Conservation (phyloP, 805 yeast species). For the Soucietia sequanensis region DNA sequence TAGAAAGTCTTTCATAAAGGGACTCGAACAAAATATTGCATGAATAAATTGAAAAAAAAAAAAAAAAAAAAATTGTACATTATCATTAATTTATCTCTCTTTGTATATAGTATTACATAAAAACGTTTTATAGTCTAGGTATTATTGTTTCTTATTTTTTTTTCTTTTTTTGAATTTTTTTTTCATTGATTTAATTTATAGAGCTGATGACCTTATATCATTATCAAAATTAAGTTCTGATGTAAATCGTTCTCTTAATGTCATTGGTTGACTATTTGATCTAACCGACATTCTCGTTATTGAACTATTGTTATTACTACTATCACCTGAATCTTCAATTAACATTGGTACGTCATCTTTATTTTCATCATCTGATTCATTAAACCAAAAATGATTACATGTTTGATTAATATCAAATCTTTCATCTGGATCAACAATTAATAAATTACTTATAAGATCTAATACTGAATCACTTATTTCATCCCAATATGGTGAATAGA, state of each 20-base stretch:
- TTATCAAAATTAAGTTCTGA: conserved; percentile 16
- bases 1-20: conserved; percentile 11
- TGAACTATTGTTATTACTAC: not conserved
- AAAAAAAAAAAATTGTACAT: too few relatives aligned
- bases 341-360: conserved; percentile 1
- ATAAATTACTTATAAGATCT: conserved; percentile 61
- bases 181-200: not conserved
- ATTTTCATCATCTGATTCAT: conserved; percentile 11
- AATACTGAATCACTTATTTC: conserved; percentile 61
- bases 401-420: conserved; percentile 43
- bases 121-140: too few relatives aligned
- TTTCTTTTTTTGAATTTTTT: too few relatives aligned
- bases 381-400: conserved; percentile 46
- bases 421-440: conserved; percentile 52
- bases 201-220: conserved; percentile 7
- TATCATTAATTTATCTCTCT: too few relatives aligned
- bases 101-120: too few relatives aligned
- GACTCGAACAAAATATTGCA: not conserved
- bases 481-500: conserved; percentile 81
- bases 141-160: too few relatives aligned
- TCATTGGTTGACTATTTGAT: conserved; percentile 27
- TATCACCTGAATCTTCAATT: conserved; percentile 2
- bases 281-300: conserved; percentile 17
- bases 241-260: conserved; percentile 23
- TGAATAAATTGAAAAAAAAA: not conserved